phyloP scores from a whole-genome alignment of 331 rosid species.

The Stylosanthes scabra region DNA sequence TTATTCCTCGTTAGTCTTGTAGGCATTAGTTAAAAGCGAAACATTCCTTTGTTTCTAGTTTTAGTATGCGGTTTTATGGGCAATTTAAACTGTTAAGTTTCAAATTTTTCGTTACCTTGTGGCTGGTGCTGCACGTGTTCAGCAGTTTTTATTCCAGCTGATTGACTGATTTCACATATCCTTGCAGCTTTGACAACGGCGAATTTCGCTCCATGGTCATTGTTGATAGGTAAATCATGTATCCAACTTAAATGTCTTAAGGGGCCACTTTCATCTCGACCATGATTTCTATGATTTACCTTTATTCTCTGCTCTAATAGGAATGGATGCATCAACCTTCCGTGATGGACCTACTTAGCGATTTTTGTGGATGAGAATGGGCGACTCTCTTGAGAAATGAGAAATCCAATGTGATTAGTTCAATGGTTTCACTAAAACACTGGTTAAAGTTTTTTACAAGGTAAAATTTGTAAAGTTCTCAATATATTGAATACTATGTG shows the following conservation, averaged over 20 bases:
- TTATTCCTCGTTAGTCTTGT: background rate
- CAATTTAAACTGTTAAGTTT: background rate
- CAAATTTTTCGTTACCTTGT: background rate
- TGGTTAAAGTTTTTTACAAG: too few relatives aligned
- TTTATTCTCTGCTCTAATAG: conserved; percentile 47
- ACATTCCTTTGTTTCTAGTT: too few relatives aligned
- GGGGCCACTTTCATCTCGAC: background rate
- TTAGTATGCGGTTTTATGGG: background rate
- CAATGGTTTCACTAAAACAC: too few relatives aligned
- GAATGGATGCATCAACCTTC: conserved; percentile 51
- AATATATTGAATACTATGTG: too few relatives aligned
- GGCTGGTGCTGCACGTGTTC: background rate
- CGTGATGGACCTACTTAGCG: conserved; percentile 55
- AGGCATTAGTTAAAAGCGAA: too few relatives aligned
- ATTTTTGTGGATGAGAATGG: conserved; percentile 46
- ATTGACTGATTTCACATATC: conserved; percentile 22
- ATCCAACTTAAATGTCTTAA: background rate
- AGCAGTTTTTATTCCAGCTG: background rate
- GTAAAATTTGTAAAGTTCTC: too few relatives aligned
- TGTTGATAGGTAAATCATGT: conserved; percentile 60
- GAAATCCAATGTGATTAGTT: background rate
- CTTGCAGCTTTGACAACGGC: conserved; percentile 78
- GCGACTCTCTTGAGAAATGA: background rate
- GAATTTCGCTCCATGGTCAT: conserved; percentile 87
- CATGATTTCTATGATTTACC: background rate